Evolutionary conservation across 2,329 filamentous ascomycete genomes (phyloP).

Genomic region (Ophiostoma angusticollis): DNA sequence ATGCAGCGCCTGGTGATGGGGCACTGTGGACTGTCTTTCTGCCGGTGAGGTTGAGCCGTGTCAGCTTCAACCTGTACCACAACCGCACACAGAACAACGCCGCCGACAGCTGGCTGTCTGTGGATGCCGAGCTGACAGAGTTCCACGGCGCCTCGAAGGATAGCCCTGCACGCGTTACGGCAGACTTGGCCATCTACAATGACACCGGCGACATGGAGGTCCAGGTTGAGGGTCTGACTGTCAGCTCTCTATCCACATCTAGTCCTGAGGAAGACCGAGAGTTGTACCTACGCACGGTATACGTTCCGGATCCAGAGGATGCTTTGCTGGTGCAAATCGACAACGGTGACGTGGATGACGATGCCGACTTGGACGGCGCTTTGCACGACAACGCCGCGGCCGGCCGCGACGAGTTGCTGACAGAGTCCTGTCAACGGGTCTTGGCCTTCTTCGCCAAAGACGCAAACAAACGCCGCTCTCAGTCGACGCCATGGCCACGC

Average conservation of each 20-base stretch:
- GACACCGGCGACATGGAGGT: slow-evolving; percentile 20
- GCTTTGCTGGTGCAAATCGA: slow-evolving; percentile 18
- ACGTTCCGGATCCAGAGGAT: slow-evolving; percentile 29
- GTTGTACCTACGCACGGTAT: slow-evolving; percentile 23
- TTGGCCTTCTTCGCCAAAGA: not conserved
- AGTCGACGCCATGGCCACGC: not conserved
- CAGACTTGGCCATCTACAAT: slow-evolving; percentile 26
- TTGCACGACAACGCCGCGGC: too few relatives aligned
- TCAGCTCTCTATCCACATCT: slow-evolving; percentile 21
- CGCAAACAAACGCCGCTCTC: not conserved
- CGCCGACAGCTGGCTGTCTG: slow-evolving; percentile 17
- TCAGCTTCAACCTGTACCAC: slow-evolving; percentile 25
- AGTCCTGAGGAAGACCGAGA: slow-evolving; percentile 22
- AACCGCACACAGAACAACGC: slow-evolving; percentile 8
- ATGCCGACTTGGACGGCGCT: too few relatives aligned
- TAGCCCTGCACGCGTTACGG: slow-evolving; percentile 20
- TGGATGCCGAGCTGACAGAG: slow-evolving; percentile 22
- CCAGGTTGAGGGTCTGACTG: slow-evolving; percentile 22
- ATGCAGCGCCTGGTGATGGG: slow-evolving; percentile 27
- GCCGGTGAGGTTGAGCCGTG: slow-evolving; percentile 21
- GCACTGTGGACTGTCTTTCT: slow-evolving; percentile 31
- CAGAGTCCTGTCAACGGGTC: slow-evolving; percentile 1
- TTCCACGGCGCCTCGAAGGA: slow-evolving; percentile 15
- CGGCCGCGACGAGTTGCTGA: not conserved
- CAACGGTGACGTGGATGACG: not conserved